Evolutionary conservation across 2,329 filamentous ascomycete genomes (phyloP), one percentile per base, ranked within the genome.

Genomic region (Microdochium nivale): DNA sequence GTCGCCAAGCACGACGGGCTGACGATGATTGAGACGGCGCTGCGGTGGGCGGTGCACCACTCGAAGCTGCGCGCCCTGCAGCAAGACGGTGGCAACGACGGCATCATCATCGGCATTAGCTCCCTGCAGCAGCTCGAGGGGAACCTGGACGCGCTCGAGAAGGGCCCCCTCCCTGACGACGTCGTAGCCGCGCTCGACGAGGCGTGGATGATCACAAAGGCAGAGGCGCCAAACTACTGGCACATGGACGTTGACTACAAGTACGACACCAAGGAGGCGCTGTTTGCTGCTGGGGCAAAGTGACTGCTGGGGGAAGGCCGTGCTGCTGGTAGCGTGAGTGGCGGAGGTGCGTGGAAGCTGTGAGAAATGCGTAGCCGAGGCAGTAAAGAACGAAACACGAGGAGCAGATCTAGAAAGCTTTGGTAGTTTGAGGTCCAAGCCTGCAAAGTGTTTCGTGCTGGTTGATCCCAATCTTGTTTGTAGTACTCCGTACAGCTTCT

Each of bases 1-100:
- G 79, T 81, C 1, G 71, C 83, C 59, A 86, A 87, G 68, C 77
- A 89, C 62, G 48, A 37, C 13, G 79, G 77, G 1, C 64, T 92
- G 57, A 84, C 80, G 2, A 69, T 88, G 64, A 77, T 90, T 47
- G 88, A 94, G 70, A 83, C 79, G 16, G 87, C 87, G 1, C 72
- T 91, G 62, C 76, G 88, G 49, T 92, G 88, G 87, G 67, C 78
- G 50, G 77, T 80, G 48, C 86, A 91, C 64, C 88, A 92, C 68
- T 87, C 83, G 7, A 68, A 71, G 52, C 70, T 85, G 46, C 75
- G 71, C 55, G 65, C 77, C 14, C 46, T n/a, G 10, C 24, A 19
- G n/a, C 11, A 30, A 56, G 74, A 70, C 57, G 65, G 71, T 40
- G 76, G 76, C 32, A 77, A 77, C 58, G 82, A 84, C 64, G 80